Conservation (phyloP, 176 grass and related monocot species). For the Echinochloa phyllopogon region DNA sequence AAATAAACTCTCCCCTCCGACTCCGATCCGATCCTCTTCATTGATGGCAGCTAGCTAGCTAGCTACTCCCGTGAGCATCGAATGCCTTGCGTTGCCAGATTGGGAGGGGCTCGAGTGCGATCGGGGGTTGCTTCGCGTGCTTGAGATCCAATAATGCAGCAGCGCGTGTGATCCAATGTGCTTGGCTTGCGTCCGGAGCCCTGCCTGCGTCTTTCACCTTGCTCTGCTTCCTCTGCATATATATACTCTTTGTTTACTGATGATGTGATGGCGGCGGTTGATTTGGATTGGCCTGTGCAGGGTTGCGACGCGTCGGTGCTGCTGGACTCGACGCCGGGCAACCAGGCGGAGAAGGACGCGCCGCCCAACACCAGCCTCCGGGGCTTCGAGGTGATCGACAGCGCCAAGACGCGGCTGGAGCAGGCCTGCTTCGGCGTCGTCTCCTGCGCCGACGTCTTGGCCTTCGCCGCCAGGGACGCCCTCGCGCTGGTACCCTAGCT, state of each 20-base stretch:
- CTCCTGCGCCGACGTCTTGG: constrained; percentile 72
- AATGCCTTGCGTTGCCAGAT: neutral
- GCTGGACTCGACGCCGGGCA: constrained; percentile 48
- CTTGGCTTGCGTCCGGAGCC: constrained; percentile 36
- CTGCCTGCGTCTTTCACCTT: neutral
- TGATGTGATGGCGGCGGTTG: too few relatives aligned
- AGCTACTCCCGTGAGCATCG: neutral
- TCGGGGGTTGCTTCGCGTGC: constrained; percentile 2
- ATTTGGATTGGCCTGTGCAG: constrained; percentile 5
- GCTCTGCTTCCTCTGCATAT: constrained; percentile 26
- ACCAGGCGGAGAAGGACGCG: constrained; percentile 74
- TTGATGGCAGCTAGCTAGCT: neutral
- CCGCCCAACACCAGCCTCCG: constrained; percentile 54
- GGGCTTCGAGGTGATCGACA: constrained; percentile 63
- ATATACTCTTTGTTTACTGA: too few relatives aligned
- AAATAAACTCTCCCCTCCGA: too few relatives aligned
- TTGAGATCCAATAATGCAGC: too few relatives aligned
- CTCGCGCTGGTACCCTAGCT: constrained; percentile 66
- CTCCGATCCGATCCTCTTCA: neutral
- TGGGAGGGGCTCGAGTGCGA: too few relatives aligned
- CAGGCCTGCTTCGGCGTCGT: constrained; percentile 58
- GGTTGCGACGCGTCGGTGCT: constrained; percentile 66
- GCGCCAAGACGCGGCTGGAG: constrained; percentile 61
- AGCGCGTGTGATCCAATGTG: constrained; percentile 18
- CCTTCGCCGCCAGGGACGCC: constrained; percentile 66